phyloP scores from a whole-genome alignment of 2,329 filamentous ascomycete species.

The Rhynchosporium graminicola region DNA sequence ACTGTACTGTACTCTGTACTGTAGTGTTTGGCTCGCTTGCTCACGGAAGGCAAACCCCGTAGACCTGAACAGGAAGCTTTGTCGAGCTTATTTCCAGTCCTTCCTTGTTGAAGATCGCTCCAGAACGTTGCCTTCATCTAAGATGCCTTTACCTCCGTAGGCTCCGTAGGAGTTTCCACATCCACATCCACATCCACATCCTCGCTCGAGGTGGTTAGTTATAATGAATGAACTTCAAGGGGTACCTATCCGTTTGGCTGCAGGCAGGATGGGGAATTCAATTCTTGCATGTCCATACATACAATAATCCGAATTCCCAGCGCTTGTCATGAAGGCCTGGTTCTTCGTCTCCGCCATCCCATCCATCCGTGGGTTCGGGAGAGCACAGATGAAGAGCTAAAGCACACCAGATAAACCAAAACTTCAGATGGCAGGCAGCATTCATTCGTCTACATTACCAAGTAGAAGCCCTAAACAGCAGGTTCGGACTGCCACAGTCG shows the following conservation, averaged over 20 bases:
- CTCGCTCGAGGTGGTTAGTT: neutral
- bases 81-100: conserved; percentile 3
- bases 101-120: conserved; percentile 4
- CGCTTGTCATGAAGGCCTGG: no score
- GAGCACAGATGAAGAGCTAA: neutral
- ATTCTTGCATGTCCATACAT: neutral
- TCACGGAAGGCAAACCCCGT: conserved; percentile 4
- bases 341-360: no score
- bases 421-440: conserved; percentile 10
- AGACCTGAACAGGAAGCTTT: conserved; percentile 8
- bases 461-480: neutral
- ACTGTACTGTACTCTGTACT: no score
- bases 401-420: neutral
- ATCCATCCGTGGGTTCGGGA: neutral
- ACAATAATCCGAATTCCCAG: no score
- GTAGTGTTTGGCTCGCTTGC: neutral
- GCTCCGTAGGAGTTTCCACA: neutral
- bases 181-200: no score
- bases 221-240: neutral
- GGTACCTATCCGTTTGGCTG: neutral
- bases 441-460: neutral
- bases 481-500: conserved; percentile 2
- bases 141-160: neutral
- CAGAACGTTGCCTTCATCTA: conserved; percentile 7
- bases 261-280: neutral